Percentiles rank a stretch among this genome's conserved stretches.
Conservation (phyloP, 2,329 filamentous ascomycete genomes). For the Pseudocercospora crystallina region DNA sequence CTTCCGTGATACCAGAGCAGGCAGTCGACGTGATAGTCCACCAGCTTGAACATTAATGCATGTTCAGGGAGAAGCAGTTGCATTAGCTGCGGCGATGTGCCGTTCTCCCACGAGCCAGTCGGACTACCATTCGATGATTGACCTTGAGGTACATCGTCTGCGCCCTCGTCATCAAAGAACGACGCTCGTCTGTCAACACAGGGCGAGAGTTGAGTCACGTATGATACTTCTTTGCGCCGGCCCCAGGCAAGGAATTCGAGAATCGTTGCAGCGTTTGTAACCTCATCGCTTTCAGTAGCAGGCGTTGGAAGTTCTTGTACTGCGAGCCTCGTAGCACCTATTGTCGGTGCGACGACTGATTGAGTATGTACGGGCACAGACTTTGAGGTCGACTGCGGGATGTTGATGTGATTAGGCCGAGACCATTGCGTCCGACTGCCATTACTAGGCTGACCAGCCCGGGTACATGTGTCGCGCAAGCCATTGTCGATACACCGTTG, state of each 20-base stretch:
- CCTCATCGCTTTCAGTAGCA: slow-evolving; percentile 1
- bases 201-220: slow-evolving; percentile 5
- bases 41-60: not conserved
- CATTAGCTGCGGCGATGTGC: not conserved
- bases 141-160: not conserved
- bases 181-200: not conserved
- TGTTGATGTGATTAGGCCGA: too few relatives aligned
- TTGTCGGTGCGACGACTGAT: too few relatives aligned
- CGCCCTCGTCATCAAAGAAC: not conserved
- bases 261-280: slow-evolving; percentile 12
- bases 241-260: slow-evolving; percentile 17
- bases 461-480: not conserved
- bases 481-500: slow-evolving; percentile 7
- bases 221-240: slow-evolving; percentile 11
- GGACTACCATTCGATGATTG: not conserved
- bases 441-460: not conserved
- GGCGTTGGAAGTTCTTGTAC: too few relatives aligned
- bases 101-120: not conserved
- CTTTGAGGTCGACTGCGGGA: too few relatives aligned
- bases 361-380: too few relatives aligned
- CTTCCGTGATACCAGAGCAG: slow-evolving; percentile 16
- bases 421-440: too few relatives aligned
- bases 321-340: too few relatives aligned
- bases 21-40: slow-evolving; percentile 13
- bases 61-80: slow-evolving; percentile 11